A percentile compares a stretch with the other conserved stretches of the same genome.
Evolutionary conservation across 306 rosid genomes (phyloP).

Genomic region (Trifolium dubium): DNA sequence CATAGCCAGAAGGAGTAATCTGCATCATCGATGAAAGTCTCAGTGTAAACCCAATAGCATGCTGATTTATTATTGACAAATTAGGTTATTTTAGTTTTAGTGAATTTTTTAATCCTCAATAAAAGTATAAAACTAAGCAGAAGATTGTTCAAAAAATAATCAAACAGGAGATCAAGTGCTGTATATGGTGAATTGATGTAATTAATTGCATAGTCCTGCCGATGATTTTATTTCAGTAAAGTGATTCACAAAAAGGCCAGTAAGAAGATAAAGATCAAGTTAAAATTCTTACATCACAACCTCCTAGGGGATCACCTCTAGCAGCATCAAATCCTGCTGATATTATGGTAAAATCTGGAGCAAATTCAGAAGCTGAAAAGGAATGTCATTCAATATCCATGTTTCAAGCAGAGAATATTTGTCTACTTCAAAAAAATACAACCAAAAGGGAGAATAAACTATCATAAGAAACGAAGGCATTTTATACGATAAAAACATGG

Average conservation of each 20-base stretch:
- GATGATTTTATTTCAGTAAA: conserved; percentile 12
- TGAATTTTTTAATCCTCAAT: conserved; percentile 21
- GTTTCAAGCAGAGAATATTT: conserved; percentile 27
- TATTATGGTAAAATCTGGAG: conserved; percentile 91
- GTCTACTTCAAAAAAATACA: conserved; percentile 12
- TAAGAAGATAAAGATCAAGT: conserved; percentile 1
- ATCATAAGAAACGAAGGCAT: conserved; percentile 11
- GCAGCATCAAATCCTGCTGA: conserved; percentile 99
- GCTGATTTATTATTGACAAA: conserved; percentile 18
- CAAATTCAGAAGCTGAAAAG: conserved; percentile 82
- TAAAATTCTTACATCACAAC: conserved; percentile 81
- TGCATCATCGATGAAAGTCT: conserved; percentile 49
- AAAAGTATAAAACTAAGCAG: conserved; percentile 30
- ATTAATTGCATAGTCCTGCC: conserved; percentile 28
- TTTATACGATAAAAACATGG: not conserved
- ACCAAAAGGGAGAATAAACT: conserved; percentile 7
- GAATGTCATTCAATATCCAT: conserved; percentile 37
- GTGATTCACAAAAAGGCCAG: conserved; percentile 14
- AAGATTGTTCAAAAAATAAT: conserved; percentile 15
- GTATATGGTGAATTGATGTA: conserved; percentile 32
- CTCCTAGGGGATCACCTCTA: conserved; percentile 96
- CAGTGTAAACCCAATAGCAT: conserved; percentile 27
- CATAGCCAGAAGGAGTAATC: conserved; percentile 96
- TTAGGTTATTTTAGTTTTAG: conserved; percentile 2
- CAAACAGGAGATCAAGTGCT: conserved; percentile 19